phyloP scores from a whole-genome alignment of 305 asterid species.

The Plantago rigida region DNA sequence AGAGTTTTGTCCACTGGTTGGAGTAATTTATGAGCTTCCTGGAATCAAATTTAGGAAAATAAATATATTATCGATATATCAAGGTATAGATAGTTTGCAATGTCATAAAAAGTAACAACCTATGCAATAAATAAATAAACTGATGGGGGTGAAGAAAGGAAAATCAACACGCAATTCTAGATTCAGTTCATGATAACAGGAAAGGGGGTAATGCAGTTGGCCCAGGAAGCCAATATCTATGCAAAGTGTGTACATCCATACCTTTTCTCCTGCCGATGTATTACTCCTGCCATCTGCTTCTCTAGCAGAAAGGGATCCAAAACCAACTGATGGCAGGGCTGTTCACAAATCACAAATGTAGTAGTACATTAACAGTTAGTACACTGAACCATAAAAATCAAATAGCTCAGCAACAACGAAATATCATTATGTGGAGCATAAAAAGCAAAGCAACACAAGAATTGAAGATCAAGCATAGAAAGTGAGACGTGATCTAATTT shows the following conservation, averaged over 20 bases:
- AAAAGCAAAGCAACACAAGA: constrained; percentile 9
- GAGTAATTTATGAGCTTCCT: constrained; percentile 86
- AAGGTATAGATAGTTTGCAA: not conserved
- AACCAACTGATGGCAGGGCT: constrained; percentile 83
- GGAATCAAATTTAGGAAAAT: constrained; percentile 30
- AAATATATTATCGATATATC: constrained; percentile 1
- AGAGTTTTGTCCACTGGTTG: constrained; percentile 76
- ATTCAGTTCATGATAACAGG: no score
- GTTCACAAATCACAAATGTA: constrained; percentile 27
- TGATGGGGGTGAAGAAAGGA: no score
- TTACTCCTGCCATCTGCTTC: constrained; percentile 97
- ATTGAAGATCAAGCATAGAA: not conserved
- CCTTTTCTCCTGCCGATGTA: constrained; percentile 82
- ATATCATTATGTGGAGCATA: constrained; percentile 2
- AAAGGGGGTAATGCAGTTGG: no score
- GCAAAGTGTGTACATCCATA: constrained; percentile 13
- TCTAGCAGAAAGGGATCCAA: constrained; percentile 94
- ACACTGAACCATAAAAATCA: constrained; percentile 9
- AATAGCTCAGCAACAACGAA: constrained; percentile 4
- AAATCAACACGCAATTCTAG: no score
- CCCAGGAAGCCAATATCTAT: not conserved
- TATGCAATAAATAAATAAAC: no score
- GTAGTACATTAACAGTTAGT: constrained; percentile 1
- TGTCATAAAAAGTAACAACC: no score
- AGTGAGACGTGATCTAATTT: no score